A percentile compares a stretch with the other conserved stretches of the same genome.
These are phyloP conservation scores for Annulohypoxylon bovei DNA, from an alignment of 495 filamentous ascomycete species.

Conservation along the genomic window DNA sequence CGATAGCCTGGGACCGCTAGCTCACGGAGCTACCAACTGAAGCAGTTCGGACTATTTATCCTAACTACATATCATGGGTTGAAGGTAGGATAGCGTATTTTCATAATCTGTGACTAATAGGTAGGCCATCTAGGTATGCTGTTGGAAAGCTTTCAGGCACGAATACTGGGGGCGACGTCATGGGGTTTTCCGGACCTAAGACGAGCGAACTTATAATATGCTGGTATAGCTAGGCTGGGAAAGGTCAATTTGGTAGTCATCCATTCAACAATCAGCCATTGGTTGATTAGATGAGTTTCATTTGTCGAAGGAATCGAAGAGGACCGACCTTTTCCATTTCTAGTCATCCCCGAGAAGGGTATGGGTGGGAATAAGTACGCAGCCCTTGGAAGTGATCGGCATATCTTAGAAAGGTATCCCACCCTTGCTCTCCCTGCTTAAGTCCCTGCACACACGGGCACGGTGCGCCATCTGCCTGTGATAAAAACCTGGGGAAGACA, in stretches of 20 bases:
- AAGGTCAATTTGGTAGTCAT: conserved; percentile 30
- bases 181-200: conserved; percentile 29
- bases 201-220: conserved; percentile 9
- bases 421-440: conserved; percentile 19
- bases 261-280: conserved; percentile 26
- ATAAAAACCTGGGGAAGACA: conserved; percentile 43
- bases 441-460: conserved; percentile 29
- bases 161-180: conserved; percentile 37
- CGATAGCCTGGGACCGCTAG: conserved; percentile 24
- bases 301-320: conserved; percentile 38
- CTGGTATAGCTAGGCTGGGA: conserved; percentile 17
- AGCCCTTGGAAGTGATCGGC: conserved; percentile 38
- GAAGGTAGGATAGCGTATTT: conserved; percentile 13
- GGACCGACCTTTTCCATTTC: conserved; percentile 36
- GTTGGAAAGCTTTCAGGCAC: conserved; percentile 21
- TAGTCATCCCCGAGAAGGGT: conserved; percentile 22
- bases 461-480: conserved; percentile 35
- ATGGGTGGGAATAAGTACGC: conserved; percentile 10
- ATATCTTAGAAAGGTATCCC: conserved; percentile 44
- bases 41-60: neutral
- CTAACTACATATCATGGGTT: neutral
- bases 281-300: conserved; percentile 30
- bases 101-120: conserved; percentile 40
- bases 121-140: neutral
- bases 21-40: conserved; percentile 14